Base-by-base conservation (phyloP, 306 rosid species). In the Castanospermum australe region DNA sequence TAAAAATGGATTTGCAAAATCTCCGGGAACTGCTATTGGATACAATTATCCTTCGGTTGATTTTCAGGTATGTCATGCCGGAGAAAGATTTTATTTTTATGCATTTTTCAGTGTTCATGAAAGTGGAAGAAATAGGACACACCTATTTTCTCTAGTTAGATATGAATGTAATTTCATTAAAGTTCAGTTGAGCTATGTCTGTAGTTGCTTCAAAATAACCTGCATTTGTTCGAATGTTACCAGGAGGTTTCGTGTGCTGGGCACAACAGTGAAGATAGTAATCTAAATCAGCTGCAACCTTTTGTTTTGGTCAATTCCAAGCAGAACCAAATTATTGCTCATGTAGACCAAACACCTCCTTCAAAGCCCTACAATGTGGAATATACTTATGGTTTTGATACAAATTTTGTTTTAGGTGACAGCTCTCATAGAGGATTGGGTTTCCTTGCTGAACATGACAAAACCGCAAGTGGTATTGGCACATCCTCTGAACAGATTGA, bases 341-440 rank as follows among this genome's bases (percentile, higher is more conserved):
- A 87, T 77, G 74, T 67, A 5, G 92, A 90, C 54, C 86, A 83
- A 77, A 88, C 90, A 32, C 88, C 90, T 81, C 81, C 87, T 77
- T 85, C 88, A 28, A 85, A 66, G 62, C 68, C 82, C 14, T 71
- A 48, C 11, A 81, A 44, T 52, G 88, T 85, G 83, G 71, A 87
- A 66, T 86, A 80, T 77, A 82, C 91, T 36, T 95, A 90, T 83
- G 84, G 84, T 42, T 95, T 79, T 60, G 88, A 82, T 76, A 64
- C 88, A 25, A 88, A 83, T 82, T 95, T 88, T 85, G 84, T 88
- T 75, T 85, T 95, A 82, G 97, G 98, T 80, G 99, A 90, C 38
- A 81, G 82, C 84, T 90, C 90, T 66, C 94, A 89, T 63, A 86
- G 82, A 79, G 97, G 99, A 55, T 81, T 92, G 79, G 98, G 98